Percentiles rank a stretch among this genome's conserved stretches.
Conservation (phyloP, 495 filamentous ascomycete genomes). For the Neurospora sp. region DNA sequence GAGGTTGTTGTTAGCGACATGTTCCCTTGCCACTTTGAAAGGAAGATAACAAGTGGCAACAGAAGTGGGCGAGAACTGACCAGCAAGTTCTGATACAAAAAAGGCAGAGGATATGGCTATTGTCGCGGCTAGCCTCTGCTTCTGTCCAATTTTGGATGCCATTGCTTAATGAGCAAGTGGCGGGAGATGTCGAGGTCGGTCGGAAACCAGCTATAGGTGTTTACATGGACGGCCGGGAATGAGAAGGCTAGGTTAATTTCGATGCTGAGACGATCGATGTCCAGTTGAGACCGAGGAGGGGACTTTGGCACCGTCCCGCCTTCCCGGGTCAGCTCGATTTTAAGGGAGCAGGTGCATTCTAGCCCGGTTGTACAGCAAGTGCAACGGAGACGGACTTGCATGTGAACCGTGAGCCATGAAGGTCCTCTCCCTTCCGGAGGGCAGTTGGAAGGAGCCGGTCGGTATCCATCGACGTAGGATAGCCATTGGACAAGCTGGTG, state of each 20-base stretch:
- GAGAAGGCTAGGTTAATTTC: not conserved
- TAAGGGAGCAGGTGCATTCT: not conserved
- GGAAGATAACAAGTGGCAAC: not conserved
- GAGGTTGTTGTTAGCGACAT: not conserved
- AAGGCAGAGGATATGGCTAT: slow-evolving; percentile 73
- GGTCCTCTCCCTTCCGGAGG: not conserved
- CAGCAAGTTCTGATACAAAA: slow-evolving; percentile 73
- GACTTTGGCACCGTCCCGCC: not conserved
- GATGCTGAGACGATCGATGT: not conserved
- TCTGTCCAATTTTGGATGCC: slow-evolving; percentile 25
- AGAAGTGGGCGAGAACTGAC: slow-evolving; percentile 15
- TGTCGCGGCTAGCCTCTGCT: slow-evolving; percentile 60
- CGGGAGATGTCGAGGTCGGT: not conserved
- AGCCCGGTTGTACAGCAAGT: not conserved
- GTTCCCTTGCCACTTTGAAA: not conserved
- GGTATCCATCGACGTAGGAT: not conserved
- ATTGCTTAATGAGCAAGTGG: slow-evolving; percentile 6
- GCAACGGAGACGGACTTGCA: not conserved
- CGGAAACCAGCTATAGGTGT: not conserved
- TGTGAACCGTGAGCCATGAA: not conserved
- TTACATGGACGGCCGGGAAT: not conserved
- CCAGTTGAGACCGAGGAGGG: not conserved
- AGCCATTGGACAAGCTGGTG: not conserved
- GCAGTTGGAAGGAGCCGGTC: not conserved
- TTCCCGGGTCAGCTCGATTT: not conserved